phyloP scores from a whole-genome alignment of 768 basidiomycete species.

The Mycena floridula region DNA sequence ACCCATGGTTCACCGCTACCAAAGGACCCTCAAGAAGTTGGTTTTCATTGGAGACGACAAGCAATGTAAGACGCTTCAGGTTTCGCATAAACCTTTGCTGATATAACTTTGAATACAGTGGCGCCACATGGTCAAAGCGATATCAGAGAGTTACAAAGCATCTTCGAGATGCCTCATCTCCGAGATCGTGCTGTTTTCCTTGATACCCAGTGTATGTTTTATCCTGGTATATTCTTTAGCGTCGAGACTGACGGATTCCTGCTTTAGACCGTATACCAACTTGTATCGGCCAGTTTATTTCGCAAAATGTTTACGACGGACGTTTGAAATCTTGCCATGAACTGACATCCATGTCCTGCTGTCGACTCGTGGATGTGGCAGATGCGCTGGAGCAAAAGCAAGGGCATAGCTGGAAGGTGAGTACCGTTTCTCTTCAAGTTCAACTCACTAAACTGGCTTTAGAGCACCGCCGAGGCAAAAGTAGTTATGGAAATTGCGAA shows the following conservation, averaged over 20 bases:
- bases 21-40: constrained; percentile 22
- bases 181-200: constrained; percentile 44
- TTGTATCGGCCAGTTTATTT: constrained; percentile 71
- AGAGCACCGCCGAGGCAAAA: too few species aligned
- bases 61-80: constrained; percentile 24
- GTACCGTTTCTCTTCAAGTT: neutral
- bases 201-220: constrained; percentile 64
- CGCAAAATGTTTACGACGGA: constrained; percentile 60
- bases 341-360: neutral
- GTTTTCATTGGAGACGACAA: constrained; percentile 32
- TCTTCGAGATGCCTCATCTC: constrained; percentile 71
- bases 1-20: constrained; percentile 30
- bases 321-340: neutral
- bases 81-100: neutral
- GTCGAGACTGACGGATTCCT: neutral
- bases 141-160: constrained; percentile 21
- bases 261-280: constrained; percentile 78
- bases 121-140: neutral
- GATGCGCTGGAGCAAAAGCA: constrained; percentile 15
- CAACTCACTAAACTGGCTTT: neutral
- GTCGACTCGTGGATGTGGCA: constrained; percentile 4
- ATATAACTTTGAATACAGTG: neutral
- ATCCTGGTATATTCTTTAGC: constrained; percentile 2
- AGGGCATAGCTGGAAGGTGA: constrained; percentile 2
- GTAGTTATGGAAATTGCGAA: constrained; percentile 53